A percentile compares a stretch with the other conserved stretches of the same genome.
Conservation (phyloP, 768 basidiomycete species). For the Filobasidium wieringae region DNA sequence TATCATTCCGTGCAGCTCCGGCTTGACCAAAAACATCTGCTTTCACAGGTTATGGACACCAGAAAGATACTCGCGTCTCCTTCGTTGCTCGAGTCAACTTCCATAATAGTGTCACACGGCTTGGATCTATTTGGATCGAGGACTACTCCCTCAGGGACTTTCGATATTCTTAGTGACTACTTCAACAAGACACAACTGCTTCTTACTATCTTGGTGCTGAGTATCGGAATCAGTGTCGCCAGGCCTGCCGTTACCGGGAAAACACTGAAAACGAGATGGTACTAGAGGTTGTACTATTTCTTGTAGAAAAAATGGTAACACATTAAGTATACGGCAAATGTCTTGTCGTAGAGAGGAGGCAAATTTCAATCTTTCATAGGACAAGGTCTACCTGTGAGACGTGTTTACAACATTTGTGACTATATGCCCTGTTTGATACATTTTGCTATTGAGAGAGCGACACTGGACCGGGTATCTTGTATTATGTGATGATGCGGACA, state of each 20-base stretch:
- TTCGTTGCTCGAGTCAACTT: constrained; percentile 80
- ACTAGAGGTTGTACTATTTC: too few species aligned
- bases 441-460: too few species aligned
- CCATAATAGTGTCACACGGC: constrained; percentile 72
- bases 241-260: constrained; percentile 59
- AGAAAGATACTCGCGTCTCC: constrained; percentile 63
- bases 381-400: too few species aligned
- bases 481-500: too few species aligned
- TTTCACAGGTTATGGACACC: constrained; percentile 55
- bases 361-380: too few species aligned
- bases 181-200: constrained; percentile 91
- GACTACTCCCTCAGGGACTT: constrained; percentile 73
- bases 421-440: too few species aligned
- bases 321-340: too few species aligned
- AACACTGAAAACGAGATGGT: constrained; percentile 32
- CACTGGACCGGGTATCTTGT: too few species aligned
- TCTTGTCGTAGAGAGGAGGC: too few species aligned
- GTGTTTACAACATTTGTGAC: too few species aligned
- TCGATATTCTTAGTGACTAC: constrained; percentile 78
- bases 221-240: constrained; percentile 62
- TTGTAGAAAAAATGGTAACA: too few species aligned
- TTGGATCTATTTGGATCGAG: constrained; percentile 82
- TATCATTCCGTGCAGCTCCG: neutral
- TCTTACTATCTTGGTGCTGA: constrained; percentile 62
- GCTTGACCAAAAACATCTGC: neutral